Conservation (phyloP, 2,329 filamentous ascomycete species). For the Pezicula neosporulosa region DNA sequence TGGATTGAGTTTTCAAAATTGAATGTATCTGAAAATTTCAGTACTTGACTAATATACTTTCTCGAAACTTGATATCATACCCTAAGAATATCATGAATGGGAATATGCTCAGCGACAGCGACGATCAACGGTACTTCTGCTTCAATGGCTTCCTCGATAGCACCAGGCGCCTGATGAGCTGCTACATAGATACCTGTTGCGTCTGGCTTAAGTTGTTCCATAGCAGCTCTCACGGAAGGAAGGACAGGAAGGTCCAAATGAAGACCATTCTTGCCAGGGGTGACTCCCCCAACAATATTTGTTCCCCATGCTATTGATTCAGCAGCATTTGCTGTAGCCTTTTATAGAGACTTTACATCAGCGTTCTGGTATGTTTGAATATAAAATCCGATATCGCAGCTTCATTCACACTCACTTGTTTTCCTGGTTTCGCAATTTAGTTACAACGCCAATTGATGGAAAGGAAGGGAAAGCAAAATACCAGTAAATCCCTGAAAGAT, state of each 20-base stretch:
- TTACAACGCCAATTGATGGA: not conserved
- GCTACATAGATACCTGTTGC: slow-evolving; percentile 79
- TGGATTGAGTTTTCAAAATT: slow-evolving; percentile 66
- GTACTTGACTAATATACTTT: not conserved
- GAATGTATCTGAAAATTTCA: slow-evolving; percentile 52
- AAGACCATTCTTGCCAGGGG: slow-evolving; percentile 64
- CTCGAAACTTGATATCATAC: slow-evolving; percentile 35
- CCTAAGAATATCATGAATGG: slow-evolving; percentile 67
- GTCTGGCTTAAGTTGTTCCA: slow-evolving; percentile 68
- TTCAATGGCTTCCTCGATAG: slow-evolving; percentile 77
- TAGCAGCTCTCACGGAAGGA: slow-evolving; percentile 66
- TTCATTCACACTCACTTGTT: slow-evolving; percentile 19
- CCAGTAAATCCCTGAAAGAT: slow-evolving; percentile 72
- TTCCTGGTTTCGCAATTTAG: slow-evolving; percentile 19
- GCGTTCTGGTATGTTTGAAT: not conserved
- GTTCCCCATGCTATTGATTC: slow-evolving; percentile 77
- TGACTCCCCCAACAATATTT: slow-evolving; percentile 76
- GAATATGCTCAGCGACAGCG: slow-evolving; percentile 72
- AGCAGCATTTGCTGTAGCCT: slow-evolving; percentile 72
- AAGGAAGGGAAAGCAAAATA: slow-evolving; percentile 12
- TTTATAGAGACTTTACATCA: not conserved
- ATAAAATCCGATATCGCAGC: too few species aligned
- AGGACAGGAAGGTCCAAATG: slow-evolving; percentile 72
- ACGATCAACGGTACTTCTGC: slow-evolving; percentile 74
- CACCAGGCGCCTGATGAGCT: slow-evolving; percentile 66